These are phyloP conservation scores for Phytophthora rubi DNA, from an alignment of 352 stramenopile species.

Conservation along the genomic window DNA sequence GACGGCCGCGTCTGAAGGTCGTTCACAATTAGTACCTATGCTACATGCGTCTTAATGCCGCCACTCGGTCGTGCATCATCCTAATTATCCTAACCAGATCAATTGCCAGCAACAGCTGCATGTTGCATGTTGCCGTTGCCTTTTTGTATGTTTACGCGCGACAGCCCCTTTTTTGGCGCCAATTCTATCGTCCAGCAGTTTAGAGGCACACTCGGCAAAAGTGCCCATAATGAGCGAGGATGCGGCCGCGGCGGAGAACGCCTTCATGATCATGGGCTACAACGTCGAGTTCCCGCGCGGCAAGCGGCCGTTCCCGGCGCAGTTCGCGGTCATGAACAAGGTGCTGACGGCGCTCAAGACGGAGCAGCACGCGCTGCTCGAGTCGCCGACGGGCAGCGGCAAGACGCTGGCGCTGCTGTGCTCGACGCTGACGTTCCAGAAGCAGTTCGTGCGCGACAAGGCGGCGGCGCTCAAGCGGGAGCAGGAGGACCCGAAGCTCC, in stretches of 20 bases:
- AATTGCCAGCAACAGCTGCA: neutral
- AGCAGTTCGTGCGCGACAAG: constrained; percentile 56
- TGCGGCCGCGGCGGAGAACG: neutral
- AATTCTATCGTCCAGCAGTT: constrained; percentile 11
- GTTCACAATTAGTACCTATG: neutral
- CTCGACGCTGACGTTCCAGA: constrained; percentile 84
- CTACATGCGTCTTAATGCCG: neutral
- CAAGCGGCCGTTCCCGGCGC: constrained; percentile 85
- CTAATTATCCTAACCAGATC: neutral
- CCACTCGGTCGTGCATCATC: neutral
- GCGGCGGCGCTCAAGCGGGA: constrained; percentile 13
- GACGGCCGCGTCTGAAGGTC: constrained; percentile 20
- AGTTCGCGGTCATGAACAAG: constrained; percentile 90
- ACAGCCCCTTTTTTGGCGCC: neutral
- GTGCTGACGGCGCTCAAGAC: constrained; percentile 83
- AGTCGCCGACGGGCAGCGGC: constrained; percentile 84
- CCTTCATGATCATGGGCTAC: constrained; percentile 85
- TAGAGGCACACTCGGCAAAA: neutral
- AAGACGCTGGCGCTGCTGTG: constrained; percentile 89
- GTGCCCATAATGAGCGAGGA: neutral
- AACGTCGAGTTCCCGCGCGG: constrained; percentile 76
- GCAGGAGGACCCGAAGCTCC: constrained; percentile 10
- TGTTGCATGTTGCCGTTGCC: neutral
- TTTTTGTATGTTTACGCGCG: neutral
- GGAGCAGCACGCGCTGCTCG: constrained; percentile 80